Evolutionary conservation across 257 asterid genomes (phyloP).

Genomic region (Capsicum baccatum): DNA sequence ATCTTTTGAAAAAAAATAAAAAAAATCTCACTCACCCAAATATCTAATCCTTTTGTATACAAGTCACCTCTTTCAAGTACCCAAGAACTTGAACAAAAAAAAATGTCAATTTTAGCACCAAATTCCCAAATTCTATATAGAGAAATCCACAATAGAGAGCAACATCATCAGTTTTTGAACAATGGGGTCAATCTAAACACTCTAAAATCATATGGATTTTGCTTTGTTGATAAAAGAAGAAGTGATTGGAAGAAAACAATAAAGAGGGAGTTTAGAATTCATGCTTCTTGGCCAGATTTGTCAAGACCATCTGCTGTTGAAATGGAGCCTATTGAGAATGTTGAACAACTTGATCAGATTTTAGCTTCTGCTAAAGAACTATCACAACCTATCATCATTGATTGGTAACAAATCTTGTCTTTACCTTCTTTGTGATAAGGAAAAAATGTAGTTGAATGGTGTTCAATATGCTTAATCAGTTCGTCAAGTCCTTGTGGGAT

Average conservation of each 20-base stretch:
- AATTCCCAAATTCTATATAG: slow-evolving; percentile 65
- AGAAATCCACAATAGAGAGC: slow-evolving; percentile 53
- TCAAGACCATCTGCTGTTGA: slow-evolving; percentile 48
- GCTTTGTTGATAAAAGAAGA: slow-evolving; percentile 43
- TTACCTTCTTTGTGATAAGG: not conserved
- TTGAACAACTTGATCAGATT: slow-evolving; percentile 70
- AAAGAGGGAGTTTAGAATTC: slow-evolving; percentile 46
- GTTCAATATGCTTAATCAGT: no score
- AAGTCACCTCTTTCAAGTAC: not conserved
- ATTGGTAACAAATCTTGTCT: slow-evolving; percentile 51
- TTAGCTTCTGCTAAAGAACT: slow-evolving; percentile 56
- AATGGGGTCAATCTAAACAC: slow-evolving; percentile 38
- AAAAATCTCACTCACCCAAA: slow-evolving; percentile 7
- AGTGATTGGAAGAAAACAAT: slow-evolving; percentile 39
- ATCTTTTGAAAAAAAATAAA: not conserved
- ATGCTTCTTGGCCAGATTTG: slow-evolving; percentile 58
- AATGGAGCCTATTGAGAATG: slow-evolving; percentile 61
- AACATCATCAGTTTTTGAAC: slow-evolving; percentile 39
- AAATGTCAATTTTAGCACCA: slow-evolving; percentile 68
- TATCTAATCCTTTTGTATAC: slow-evolving; percentile 34
- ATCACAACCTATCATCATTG: slow-evolving; percentile 76
- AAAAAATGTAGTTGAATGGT: not conserved
- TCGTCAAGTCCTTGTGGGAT: no score
- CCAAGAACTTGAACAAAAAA: slow-evolving; percentile 6
- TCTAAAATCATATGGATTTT: slow-evolving; percentile 51